These are phyloP conservation scores for Lentithecium fluviatile DNA, from an alignment of 495 filamentous ascomycete genomes.

Conservation along the genomic window DNA sequence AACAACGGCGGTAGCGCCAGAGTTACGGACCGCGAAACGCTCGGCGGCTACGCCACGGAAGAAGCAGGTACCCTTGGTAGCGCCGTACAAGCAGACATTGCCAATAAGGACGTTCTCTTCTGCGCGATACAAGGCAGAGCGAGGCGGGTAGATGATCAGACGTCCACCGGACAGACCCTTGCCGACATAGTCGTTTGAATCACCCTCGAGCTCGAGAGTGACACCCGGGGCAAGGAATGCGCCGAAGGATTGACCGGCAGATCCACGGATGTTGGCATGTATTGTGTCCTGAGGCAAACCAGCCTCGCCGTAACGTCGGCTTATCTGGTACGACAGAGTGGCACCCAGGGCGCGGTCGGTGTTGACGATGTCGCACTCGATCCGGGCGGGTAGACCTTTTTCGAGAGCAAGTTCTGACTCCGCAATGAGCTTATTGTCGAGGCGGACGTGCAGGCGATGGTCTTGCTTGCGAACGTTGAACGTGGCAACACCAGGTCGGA, in stretches of 20 bases:
- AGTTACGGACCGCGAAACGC: constrained; percentile 97
- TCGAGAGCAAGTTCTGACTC: constrained; percentile 96
- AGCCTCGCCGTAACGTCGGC: constrained; percentile 84
- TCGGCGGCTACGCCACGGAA: constrained; percentile 98
- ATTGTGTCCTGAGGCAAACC: constrained; percentile 93
- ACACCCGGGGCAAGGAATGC: constrained; percentile 93
- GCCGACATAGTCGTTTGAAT: constrained; percentile 97
- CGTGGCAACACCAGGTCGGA: constrained; percentile 93
- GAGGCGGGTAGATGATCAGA: constrained; percentile 93
- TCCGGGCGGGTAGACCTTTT: constrained; percentile 90
- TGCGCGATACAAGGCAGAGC: constrained; percentile 89
- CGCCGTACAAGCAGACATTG: constrained; percentile 97
- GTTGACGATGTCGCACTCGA: constrained; percentile 98
- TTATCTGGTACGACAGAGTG: constrained; percentile 95
- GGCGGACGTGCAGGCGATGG: constrained; percentile 85
- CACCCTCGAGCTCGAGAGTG: constrained; percentile 95
- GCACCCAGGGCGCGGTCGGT: constrained; percentile 95
- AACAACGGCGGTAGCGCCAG: constrained; percentile 92
- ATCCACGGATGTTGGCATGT: constrained; percentile 97
- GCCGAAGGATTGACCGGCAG: constrained; percentile 96
- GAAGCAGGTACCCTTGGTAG: constrained; percentile 89
- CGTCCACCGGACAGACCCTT: constrained; percentile 96
- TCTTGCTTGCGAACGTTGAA: constrained; percentile 99
- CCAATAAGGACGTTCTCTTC: constrained; percentile 97
- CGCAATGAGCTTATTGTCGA: constrained; percentile 98